These are phyloP conservation scores for Aspergillus sp. DNA, from an alignment of 2,329 filamentous ascomycete species.

Conservation along the genomic window DNA sequence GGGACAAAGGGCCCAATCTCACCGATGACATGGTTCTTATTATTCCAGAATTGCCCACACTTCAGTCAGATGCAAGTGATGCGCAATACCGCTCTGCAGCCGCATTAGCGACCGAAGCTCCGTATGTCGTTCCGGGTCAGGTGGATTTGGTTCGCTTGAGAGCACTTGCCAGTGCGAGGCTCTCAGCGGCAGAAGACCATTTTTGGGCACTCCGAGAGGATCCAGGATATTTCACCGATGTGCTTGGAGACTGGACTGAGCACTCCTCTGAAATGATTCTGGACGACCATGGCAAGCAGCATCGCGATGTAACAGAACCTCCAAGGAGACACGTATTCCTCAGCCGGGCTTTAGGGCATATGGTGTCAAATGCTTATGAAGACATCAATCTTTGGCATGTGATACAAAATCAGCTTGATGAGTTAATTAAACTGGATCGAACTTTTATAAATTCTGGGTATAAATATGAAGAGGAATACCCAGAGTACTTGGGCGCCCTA, in stretches of 20 bases:
- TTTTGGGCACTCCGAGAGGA: not conserved
- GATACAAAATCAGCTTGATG: not conserved
- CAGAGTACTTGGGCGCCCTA: not conserved
- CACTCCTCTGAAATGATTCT: not conserved
- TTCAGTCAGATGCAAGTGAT: not conserved
- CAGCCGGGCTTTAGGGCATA: not conserved
- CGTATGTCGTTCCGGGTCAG: not conserved
- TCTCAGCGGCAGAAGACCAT: not conserved
- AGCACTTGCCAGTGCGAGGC: not conserved
- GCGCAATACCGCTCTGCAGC: not conserved
- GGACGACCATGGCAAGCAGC: not conserved
- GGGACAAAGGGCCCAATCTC: not conserved
- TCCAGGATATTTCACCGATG: not conserved
- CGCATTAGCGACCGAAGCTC: not conserved
- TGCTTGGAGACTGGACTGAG: not conserved
- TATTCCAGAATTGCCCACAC: not conserved
- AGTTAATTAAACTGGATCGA: not conserved
- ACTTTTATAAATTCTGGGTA: not conserved
- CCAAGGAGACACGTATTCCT: not conserved
- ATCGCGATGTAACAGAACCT: not conserved
- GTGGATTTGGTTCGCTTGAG: not conserved
- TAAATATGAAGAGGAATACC: not conserved
- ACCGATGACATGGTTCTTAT: not conserved
- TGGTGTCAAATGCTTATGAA: not conserved
- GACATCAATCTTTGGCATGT: not conserved